Evolutionary conservation across 257 asterid species (phyloP).

Genomic region (Solanum neorickii): DNA sequence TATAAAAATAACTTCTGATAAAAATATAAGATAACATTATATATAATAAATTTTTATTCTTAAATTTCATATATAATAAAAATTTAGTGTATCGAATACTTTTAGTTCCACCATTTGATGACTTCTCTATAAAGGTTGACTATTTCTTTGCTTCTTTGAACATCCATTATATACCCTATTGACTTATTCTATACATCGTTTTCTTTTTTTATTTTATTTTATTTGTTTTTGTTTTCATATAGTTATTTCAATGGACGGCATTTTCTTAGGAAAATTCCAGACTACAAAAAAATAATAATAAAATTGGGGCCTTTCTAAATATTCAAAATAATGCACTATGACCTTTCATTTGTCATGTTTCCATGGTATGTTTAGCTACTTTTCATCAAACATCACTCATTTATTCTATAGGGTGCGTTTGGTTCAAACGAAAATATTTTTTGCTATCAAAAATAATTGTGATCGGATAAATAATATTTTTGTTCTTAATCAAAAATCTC

Average conservation of each 20-base stretch:
- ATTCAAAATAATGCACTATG: not conserved
- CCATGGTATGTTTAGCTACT: not conserved
- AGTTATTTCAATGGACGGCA: not conserved
- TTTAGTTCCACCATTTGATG: not conserved
- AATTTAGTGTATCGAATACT: rapidly evolving
- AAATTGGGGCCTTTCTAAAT: not conserved
- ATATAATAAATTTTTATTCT: not conserved
- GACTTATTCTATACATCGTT: not conserved
- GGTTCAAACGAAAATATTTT: not conserved
- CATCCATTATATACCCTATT: not conserved
- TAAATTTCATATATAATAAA: rapidly evolving
- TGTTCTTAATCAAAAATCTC: not conserved
- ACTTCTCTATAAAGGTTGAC: not conserved
- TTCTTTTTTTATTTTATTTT: not conserved
- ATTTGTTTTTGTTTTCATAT: not conserved
- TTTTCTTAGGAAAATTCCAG: not conserved
- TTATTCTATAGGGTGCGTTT: not conserved
- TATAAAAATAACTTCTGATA: not conserved
- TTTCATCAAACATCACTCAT: not conserved
- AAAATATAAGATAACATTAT: rapidly evolving
- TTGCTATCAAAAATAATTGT: rapidly evolving
- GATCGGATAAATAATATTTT: rapidly evolving
- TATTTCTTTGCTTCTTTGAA: not conserved
- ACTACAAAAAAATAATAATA: not conserved
- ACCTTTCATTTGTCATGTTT: not conserved